Evolutionary conservation across 2,329 filamentous ascomycete genomes (phyloP).

Genomic region (Monascus ruber): DNA sequence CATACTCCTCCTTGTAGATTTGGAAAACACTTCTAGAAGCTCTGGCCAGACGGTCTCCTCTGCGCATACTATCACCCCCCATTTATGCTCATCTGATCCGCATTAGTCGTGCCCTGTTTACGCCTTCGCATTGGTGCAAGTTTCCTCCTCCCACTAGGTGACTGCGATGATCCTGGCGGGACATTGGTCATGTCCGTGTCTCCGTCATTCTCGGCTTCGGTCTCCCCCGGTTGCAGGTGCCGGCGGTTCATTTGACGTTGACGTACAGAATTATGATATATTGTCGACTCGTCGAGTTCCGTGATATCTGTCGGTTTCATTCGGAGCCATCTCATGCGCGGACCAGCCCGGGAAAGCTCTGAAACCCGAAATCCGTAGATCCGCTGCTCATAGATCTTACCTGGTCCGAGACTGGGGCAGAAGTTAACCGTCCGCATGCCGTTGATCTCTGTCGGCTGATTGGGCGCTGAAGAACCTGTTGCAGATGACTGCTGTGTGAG

Average conservation of each 20-base stretch:
- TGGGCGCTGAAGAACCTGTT: slow-evolving; percentile 11
- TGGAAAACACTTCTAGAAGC: too few species aligned
- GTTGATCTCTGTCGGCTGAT: slow-evolving; percentile 55
- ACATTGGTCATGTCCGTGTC: slow-evolving; percentile 27
- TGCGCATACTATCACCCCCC: slow-evolving; percentile 10
- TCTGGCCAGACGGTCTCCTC: too few species aligned
- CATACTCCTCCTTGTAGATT: too few species aligned
- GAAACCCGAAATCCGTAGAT: slow-evolving; percentile 96
- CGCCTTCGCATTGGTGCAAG: slow-evolving; percentile 33
- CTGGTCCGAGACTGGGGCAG: slow-evolving; percentile 69
- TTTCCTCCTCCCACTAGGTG: slow-evolving; percentile 29
- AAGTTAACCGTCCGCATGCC: slow-evolving; percentile 80
- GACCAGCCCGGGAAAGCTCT: slow-evolving; percentile 77
- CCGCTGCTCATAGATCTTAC: slow-evolving; percentile 81
- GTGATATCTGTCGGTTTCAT: slow-evolving; percentile 68
- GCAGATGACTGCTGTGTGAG: slow-evolving; percentile 8
- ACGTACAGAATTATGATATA: slow-evolving; percentile 18
- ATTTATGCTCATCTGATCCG: slow-evolving; percentile 25
- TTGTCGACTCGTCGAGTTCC: slow-evolving; percentile 63
- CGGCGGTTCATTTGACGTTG: too few species aligned
- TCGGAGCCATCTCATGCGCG: slow-evolving; percentile 93
- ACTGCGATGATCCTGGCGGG: slow-evolving; percentile 20
- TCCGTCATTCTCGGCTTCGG: slow-evolving; percentile 25
- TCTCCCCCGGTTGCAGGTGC: slow-evolving; percentile 16
- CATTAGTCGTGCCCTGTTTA: slow-evolving; percentile 12